These are phyloP conservation scores for Pichia sp. DNA, from an alignment of 1,139 yeast genomes.

Conservation along the genomic window DNA sequence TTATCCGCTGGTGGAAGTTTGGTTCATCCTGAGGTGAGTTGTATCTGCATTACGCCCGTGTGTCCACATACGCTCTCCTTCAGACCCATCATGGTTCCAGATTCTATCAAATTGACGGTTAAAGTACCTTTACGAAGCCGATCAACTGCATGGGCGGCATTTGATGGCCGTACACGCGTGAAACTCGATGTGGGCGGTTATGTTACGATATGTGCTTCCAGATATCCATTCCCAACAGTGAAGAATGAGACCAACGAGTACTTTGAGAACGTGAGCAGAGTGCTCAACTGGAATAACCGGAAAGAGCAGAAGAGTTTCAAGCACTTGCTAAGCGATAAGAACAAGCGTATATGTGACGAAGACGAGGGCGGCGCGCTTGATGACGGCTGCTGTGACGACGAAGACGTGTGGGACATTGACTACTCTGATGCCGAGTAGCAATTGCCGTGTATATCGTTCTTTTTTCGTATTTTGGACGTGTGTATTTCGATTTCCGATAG, in stretches of 20 bases:
- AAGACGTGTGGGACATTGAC: slow-evolving; percentile 24
- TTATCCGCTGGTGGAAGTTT: slow-evolving; percentile 86
- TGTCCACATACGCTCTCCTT: slow-evolving; percentile 89
- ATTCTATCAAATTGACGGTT: slow-evolving; percentile 71
- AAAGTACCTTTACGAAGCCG: slow-evolving; percentile 65
- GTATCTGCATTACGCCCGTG: slow-evolving; percentile 83
- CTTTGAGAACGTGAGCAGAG: slow-evolving; percentile 75
- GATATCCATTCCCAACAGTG: slow-evolving; percentile 83
- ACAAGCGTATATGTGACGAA: slow-evolving; percentile 31
- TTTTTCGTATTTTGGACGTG: neutral
- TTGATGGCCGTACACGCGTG: slow-evolving; percentile 75
- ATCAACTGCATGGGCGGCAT: slow-evolving; percentile 84
- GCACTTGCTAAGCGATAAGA: slow-evolving; percentile 42
- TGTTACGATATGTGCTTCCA: slow-evolving; percentile 70
- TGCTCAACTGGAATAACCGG: slow-evolving; percentile 80
- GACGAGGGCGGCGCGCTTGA: slow-evolving; percentile 13
- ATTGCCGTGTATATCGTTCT: neutral
- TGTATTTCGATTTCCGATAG: slow-evolving; percentile 9
- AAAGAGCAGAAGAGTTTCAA: slow-evolving; percentile 75
- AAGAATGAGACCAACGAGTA: slow-evolving; percentile 69
- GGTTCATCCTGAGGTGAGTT: slow-evolving; percentile 85
- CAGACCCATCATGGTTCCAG: slow-evolving; percentile 81
- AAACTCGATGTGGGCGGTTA: slow-evolving; percentile 69
- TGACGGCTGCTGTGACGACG: slow-evolving; percentile 5
- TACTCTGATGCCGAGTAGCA: slow-evolving; percentile 19